These are phyloP conservation scores for Obba rivulosa DNA, from an alignment of 768 basidiomycete genomes.

Conservation along the genomic window DNA sequence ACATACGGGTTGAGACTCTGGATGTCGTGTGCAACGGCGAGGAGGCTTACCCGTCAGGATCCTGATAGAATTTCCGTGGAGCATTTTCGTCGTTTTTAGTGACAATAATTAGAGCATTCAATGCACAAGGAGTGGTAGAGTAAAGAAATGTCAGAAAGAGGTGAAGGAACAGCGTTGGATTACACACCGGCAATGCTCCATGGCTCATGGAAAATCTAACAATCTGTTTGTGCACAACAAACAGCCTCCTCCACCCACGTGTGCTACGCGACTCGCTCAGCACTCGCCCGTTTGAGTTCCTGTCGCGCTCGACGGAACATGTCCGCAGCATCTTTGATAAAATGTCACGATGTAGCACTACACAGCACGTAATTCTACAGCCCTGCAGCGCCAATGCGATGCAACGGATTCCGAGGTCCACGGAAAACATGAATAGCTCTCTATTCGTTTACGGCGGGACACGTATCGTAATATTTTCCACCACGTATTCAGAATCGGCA, in stretches of 20 bases:
- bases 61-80: slow-evolving; percentile 77
- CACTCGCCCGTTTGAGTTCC: background rate
- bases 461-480: slow-evolving; percentile 88
- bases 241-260: slow-evolving; percentile 4
- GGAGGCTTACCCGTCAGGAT: slow-evolving; percentile 59
- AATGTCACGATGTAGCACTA: too few species aligned
- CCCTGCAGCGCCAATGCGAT: too few species aligned
- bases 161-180: slow-evolving; percentile 2
- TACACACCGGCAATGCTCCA: slow-evolving; percentile 1
- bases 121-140: slow-evolving; percentile 3
- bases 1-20: background rate
- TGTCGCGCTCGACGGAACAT: too few species aligned
- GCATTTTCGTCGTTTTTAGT: slow-evolving; percentile 45
- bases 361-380: too few species aligned
- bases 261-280: background rate
- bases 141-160: slow-evolving; percentile 3
- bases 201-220: slow-evolving; percentile 11
- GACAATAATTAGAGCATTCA: slow-evolving; percentile 10
- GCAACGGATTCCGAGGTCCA: too few species aligned
- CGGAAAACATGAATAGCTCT: background rate
- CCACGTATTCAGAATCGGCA: slow-evolving; percentile 95
- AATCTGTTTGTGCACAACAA: slow-evolving; percentile 11
- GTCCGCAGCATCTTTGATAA: too few species aligned
- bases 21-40: background rate
- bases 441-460: slow-evolving; percentile 36